Conservation (phyloP, 352 stramenopile genomes). For the Lagenidium sp. region DNA sequence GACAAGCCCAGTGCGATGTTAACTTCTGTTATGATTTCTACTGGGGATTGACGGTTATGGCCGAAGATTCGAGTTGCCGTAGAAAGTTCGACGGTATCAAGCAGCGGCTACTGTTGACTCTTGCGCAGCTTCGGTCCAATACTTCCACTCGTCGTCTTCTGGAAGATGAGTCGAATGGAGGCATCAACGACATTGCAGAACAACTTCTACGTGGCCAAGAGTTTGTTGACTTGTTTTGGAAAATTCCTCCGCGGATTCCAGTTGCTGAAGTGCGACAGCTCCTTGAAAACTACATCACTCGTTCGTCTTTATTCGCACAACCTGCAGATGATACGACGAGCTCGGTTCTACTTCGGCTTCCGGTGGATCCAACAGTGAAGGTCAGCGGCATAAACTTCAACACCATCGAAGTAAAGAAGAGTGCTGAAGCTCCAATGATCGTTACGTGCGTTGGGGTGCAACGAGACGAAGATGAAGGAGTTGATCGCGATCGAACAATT, state of each 20-base stretch:
- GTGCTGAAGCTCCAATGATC: conserved; percentile 73
- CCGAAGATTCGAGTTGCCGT: conserved; percentile 59
- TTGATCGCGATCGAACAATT: conserved; percentile 27
- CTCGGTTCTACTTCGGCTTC: conserved; percentile 39
- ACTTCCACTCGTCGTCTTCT: conserved; percentile 24
- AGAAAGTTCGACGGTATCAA: conserved; percentile 80
- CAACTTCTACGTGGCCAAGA: conserved; percentile 80
- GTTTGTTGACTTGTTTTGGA: conserved; percentile 77
- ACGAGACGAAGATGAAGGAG: conserved; percentile 67
- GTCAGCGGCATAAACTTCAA: conserved; percentile 61
- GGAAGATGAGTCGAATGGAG: conserved; percentile 13
- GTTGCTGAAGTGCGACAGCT: conserved; percentile 42
- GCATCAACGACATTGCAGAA: conserved; percentile 44
- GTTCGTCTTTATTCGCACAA: conserved; percentile 28
- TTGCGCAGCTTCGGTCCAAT: conserved; percentile 57
- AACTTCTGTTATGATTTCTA: conserved; percentile 83
- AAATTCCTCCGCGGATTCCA: conserved; percentile 60
- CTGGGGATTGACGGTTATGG: conserved; percentile 77
- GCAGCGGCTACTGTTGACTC: conserved; percentile 61
- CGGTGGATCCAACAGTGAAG: conserved; percentile 66
- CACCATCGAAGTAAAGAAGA: conserved; percentile 74
- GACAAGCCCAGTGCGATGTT: conserved; percentile 67
- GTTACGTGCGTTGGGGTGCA: conserved; percentile 71
- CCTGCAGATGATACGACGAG: background rate
- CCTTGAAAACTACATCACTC: conserved; percentile 39